A percentile compares a stretch with the other conserved stretches of the same genome.
Conservation (phyloP, 345 rosid genomes). For the Sonneratia alba region DNA sequence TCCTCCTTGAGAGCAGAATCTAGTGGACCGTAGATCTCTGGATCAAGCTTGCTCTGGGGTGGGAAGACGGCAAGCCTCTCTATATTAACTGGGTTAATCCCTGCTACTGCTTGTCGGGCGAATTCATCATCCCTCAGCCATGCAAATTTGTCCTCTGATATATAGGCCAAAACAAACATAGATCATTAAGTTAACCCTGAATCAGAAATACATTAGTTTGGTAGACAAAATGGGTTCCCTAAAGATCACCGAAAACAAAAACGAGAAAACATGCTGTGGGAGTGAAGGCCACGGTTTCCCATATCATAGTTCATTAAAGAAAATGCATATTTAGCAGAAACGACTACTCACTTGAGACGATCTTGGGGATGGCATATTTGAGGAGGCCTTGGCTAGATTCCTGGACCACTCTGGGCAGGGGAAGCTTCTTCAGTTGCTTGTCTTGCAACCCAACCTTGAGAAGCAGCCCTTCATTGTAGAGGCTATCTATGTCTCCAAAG, state of each 20-base stretch:
- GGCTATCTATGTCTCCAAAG: slow-evolving; percentile 69
- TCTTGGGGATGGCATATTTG: slow-evolving; percentile 77
- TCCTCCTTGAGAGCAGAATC: slow-evolving; percentile 79
- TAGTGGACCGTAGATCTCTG: slow-evolving; percentile 55
- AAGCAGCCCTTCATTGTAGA: slow-evolving; percentile 84
- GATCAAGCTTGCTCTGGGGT: slow-evolving; percentile 82
- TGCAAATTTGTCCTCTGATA: slow-evolving; percentile 86
- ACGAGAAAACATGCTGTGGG: too few relatives aligned
- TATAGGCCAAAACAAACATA: neutral
- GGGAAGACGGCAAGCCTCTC: slow-evolving; percentile 64
- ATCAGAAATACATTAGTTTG: neutral
- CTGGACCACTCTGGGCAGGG: slow-evolving; percentile 56
- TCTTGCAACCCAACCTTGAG: slow-evolving; percentile 75
- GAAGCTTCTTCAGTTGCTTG: slow-evolving; percentile 58
- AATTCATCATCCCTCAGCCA: slow-evolving; percentile 99
- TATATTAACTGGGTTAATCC: slow-evolving; percentile 77
- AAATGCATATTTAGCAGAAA: too few relatives aligned
- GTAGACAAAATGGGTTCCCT: too few relatives aligned
- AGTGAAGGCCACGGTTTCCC: too few relatives aligned
- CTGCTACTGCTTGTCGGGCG: slow-evolving; percentile 82
- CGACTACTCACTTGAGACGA: slow-evolving; percentile 62
- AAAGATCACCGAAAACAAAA: too few relatives aligned
- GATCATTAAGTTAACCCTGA: neutral
- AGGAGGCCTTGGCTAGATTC: slow-evolving; percentile 78
- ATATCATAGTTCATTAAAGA: too few relatives aligned